These are phyloP conservation scores for Sphenostylis stenocarpa DNA, from an alignment of 306 rosid species.

Conservation along the genomic window DNA sequence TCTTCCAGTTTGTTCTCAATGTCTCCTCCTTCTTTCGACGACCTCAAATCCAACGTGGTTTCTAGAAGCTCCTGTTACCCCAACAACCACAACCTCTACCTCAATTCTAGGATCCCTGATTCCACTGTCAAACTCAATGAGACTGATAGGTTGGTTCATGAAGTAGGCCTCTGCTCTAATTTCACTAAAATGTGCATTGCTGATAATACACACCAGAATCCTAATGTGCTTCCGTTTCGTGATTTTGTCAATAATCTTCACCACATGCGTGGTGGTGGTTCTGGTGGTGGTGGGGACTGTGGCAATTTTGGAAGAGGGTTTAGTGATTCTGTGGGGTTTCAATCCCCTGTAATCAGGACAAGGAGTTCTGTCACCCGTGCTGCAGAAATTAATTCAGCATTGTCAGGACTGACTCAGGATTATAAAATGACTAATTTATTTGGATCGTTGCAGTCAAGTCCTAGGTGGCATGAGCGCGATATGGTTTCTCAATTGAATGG, in stretches of 20 bases:
- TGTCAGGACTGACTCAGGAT: slow-evolving; percentile 30
- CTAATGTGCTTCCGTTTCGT: slow-evolving; percentile 20
- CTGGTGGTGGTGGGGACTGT: background rate
- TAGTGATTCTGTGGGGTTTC: slow-evolving; percentile 27
- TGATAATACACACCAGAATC: slow-evolving; percentile 25
- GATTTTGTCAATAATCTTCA: slow-evolving; percentile 11
- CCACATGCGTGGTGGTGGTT: background rate
- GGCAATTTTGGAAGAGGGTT: slow-evolving; percentile 27
- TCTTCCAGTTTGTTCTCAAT: slow-evolving; percentile 62
- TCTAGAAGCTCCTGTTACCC: slow-evolving; percentile 22
- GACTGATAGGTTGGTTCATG: slow-evolving; percentile 44
- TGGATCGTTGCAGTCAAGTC: slow-evolving; percentile 24
- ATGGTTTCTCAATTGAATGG: slow-evolving; percentile 30
- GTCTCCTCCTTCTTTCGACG: slow-evolving; percentile 49
- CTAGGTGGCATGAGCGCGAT: background rate
- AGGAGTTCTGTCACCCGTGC: slow-evolving; percentile 13
- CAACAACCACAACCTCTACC: slow-evolving; percentile 12
- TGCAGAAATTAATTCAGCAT: slow-evolving; percentile 30
- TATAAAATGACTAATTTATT: slow-evolving; percentile 23
- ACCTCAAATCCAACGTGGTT: slow-evolving; percentile 39
- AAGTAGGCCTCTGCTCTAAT: slow-evolving; percentile 39
- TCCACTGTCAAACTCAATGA: background rate
- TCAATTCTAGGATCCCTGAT: slow-evolving; percentile 34
- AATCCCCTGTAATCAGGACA: slow-evolving; percentile 18
- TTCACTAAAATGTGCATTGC: slow-evolving; percentile 42